Evolutionary conservation across 1,139 yeast genomes (phyloP).

Genomic region (Yarrowia galli): DNA sequence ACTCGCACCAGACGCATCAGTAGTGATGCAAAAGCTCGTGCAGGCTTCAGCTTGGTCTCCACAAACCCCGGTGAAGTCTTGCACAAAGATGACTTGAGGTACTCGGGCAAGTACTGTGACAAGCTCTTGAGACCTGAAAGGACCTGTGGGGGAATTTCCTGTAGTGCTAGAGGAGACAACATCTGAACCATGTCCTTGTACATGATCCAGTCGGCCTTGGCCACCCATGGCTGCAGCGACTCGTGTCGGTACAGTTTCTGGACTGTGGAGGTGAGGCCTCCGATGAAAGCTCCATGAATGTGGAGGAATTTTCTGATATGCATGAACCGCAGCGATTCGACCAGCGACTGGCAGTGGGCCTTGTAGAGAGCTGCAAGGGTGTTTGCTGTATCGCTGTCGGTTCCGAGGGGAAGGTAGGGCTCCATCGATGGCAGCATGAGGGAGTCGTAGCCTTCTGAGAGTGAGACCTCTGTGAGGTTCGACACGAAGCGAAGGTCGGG

Average conservation of each 20-base stretch:
- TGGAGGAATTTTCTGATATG: constrained; percentile 67
- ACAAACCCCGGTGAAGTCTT: constrained; percentile 62
- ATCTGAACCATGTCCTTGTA: constrained; percentile 67
- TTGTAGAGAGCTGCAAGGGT: constrained; percentile 67
- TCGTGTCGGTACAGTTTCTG: constrained; percentile 63
- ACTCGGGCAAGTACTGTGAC: constrained; percentile 48
- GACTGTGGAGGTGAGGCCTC: constrained; percentile 70
- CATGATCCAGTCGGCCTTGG: constrained; percentile 68
- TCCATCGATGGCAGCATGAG: constrained; percentile 62
- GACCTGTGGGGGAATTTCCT: constrained; percentile 66
- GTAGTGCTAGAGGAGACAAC: constrained; percentile 71
- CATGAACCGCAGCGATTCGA: constrained; percentile 72
- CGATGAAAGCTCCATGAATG: constrained; percentile 62
- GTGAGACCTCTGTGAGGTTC: constrained; percentile 42
- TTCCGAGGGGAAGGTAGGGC: constrained; percentile 58
- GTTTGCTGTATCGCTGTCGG: constrained; percentile 66
- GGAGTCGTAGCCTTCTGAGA: constrained; percentile 43
- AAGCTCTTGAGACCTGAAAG: constrained; percentile 51
- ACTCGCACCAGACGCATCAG: constrained; percentile 65
- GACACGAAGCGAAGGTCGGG: constrained; percentile 40
- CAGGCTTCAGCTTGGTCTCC: constrained; percentile 61
- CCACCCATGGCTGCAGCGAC: constrained; percentile 66
- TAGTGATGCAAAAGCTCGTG: constrained; percentile 63
- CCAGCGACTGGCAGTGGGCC: constrained; percentile 66
- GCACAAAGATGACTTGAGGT: constrained; percentile 47